Percentiles rank a stretch among this genome's conserved stretches.
Evolutionary conservation across 2,329 filamentous ascomycete species (phyloP).

Genomic region (Nectriaceae sp.): DNA sequence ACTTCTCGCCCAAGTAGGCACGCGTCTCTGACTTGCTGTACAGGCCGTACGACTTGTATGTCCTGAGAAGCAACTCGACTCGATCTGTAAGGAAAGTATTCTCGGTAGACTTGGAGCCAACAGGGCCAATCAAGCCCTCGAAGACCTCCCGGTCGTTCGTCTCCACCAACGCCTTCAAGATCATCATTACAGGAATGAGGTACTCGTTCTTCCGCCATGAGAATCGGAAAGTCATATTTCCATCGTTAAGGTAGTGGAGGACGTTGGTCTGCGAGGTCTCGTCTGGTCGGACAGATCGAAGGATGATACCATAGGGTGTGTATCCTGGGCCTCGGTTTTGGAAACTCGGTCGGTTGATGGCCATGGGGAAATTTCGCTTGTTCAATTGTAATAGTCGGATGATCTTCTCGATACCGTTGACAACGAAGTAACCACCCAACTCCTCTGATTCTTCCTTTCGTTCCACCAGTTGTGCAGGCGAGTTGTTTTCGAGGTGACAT

Average conservation of each 20-base stretch:
- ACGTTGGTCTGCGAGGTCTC: slow-evolving; percentile 98
- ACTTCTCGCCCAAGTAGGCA: slow-evolving; percentile 86
- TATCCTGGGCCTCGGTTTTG: slow-evolving; percentile 83
- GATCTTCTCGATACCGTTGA: slow-evolving; percentile 97
- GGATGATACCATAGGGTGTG: slow-evolving; percentile 86
- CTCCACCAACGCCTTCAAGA: slow-evolving; percentile 90
- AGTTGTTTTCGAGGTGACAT: slow-evolving; percentile 86
- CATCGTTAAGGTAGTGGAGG: slow-evolving; percentile 91
- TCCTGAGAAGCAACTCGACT: slow-evolving; percentile 86
- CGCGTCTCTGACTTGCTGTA: slow-evolving; percentile 82
- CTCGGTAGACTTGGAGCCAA: slow-evolving; percentile 73
- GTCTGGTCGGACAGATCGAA: slow-evolving; percentile 92
- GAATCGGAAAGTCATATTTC: slow-evolving; percentile 95
- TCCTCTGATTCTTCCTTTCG: slow-evolving; percentile 96
- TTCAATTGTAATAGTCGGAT: slow-evolving; percentile 90
- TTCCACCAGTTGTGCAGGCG: slow-evolving; percentile 78
- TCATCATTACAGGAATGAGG: slow-evolving; percentile 94
- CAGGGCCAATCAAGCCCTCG: slow-evolving; percentile 82
- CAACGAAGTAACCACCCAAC: slow-evolving; percentile 92
- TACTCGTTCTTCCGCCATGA: slow-evolving; percentile 98
- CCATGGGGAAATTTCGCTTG: slow-evolving; percentile 91
- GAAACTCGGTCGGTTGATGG: slow-evolving; percentile 89
- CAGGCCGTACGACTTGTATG: slow-evolving; percentile 87
- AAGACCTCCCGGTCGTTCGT: slow-evolving; percentile 97
- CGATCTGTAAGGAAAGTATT: slow-evolving; percentile 96